Base-by-base conservation (phyloP, 164 flowering plant species). In the Chimonanthus praecox region DNA sequence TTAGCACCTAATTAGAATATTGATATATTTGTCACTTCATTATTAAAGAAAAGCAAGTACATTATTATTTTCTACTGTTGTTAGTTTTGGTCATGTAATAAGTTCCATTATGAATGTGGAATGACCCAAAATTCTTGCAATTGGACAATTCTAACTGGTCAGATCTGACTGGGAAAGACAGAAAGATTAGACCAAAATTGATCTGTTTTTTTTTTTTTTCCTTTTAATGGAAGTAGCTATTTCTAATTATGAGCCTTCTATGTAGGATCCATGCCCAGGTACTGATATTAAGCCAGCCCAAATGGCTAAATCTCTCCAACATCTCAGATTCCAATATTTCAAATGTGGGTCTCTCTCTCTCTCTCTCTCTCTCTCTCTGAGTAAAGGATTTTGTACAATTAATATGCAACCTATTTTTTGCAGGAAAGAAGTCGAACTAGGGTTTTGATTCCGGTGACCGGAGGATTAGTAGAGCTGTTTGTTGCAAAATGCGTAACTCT, bases 401-500 rank as follows among this genome's bases (percentile, higher is more conserved):
- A 48, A 46, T 61, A 47, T 15, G 47, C 15, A 4, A 33, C 15
- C 13, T 46, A 33, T 18, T 1, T 68, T 60, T 79, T 71, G 80
- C 86, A 92, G 94, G 90, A 81, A 70, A 71, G 66, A 16, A 64
- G 76, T 51, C 84, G 86, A 60, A 90, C 94, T 9, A 84, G 76
- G 78, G 84, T 88, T 68, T 75, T 90, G 78, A 75, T 92, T 72
- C 97, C 95, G 1, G 77, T 89, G 10, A 47, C 85, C 0, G 87
- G 86, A 65, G 94, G 91, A 74, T 71, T 92, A 11, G 69, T 88
- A 60, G 95, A 92, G 80, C 83, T 92, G 5, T 90, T 87, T 76
- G 85, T 75, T 33, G 76, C 84, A 13, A 87, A 86, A 81, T 88
- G 86, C 60, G 97, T 92, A 84, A 66, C 5, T 67, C 9, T 65